Percentiles rank a stretch among this genome's conserved stretches.
These are phyloP conservation scores for Vitis labrusca DNA, from an alignment of 164 flowering plant genomes.

Conservation along the genomic window DNA sequence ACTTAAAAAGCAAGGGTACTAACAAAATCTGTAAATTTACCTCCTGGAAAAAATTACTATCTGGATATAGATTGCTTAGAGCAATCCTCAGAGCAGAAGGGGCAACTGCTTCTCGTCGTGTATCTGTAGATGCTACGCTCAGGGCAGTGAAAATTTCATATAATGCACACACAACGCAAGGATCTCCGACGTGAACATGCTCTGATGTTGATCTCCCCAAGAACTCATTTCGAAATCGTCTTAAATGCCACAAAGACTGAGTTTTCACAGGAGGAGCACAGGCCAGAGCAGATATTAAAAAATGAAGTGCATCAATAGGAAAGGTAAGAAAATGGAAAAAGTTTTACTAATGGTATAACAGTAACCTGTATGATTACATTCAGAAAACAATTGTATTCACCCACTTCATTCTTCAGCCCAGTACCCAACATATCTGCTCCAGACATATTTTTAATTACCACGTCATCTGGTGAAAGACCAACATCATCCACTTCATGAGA, in stretches of 20 bases:
- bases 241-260: slow-evolving; percentile 92
- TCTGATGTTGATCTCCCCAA: slow-evolving; percentile 55
- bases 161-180: slow-evolving; percentile 92
- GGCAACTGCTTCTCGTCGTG: slow-evolving; percentile 68
- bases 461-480: slow-evolving; percentile 28
- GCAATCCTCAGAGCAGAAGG: slow-evolving; percentile 89
- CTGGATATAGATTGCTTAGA: slow-evolving; percentile 88
- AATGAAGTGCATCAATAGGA: background rate
- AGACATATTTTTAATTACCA: slow-evolving; percentile 14
- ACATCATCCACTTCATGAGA: slow-evolving; percentile 22
- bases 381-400: slow-evolving; percentile 96
- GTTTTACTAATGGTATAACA: background rate
- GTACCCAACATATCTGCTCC: slow-evolving; percentile 54
- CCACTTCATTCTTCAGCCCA: slow-evolving; percentile 89
- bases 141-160: slow-evolving; percentile 79
- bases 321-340: background rate
- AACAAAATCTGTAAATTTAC: slow-evolving; percentile 28
- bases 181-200: slow-evolving; percentile 92
- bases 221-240: slow-evolving; percentile 81
- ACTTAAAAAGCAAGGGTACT: background rate
- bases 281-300: slow-evolving; percentile 1
- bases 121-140: slow-evolving; percentile 54
- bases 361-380: slow-evolving; percentile 97
- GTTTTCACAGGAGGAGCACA: slow-evolving; percentile 20
- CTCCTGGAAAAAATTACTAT: slow-evolving; percentile 94